Percentiles rank a stretch among this genome's conserved stretches.
Evolutionary conservation across 176 grass and related monocot genomes (phyloP).

Genomic region (Triticum dicoccoides): DNA sequence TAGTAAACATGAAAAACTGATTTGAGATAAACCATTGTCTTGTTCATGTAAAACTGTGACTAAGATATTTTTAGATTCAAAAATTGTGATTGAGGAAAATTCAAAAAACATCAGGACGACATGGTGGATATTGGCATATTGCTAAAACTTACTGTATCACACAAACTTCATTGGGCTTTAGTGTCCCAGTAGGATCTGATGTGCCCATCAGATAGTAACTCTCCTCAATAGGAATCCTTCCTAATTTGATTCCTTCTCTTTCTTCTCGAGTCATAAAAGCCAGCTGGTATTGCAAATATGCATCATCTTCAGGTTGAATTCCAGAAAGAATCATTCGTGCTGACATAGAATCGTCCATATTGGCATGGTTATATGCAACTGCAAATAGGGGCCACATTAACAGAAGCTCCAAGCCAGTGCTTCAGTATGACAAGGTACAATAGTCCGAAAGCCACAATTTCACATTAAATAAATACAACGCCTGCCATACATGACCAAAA

Average conservation of each 20-base stretch:
- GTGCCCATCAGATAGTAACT: conserved; percentile 58
- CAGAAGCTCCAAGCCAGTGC: not conserved
- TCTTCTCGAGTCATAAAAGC: conserved; percentile 24
- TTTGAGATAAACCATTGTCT: not conserved
- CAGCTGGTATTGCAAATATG: conserved; percentile 41
- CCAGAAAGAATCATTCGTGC: conserved; percentile 62
- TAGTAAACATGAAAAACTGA: not conserved
- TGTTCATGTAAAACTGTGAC: not conserved
- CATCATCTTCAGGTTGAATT: conserved; percentile 43
- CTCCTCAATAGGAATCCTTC: conserved; percentile 52
- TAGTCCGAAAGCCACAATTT: not conserved
- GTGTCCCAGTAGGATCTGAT: conserved; percentile 47
- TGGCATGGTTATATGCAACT: conserved; percentile 48
- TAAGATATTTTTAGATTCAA: not conserved
- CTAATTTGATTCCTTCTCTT: conserved; percentile 45
- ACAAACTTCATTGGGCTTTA: conserved; percentile 59
- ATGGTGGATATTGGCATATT: not conserved
- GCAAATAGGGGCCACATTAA: not conserved
- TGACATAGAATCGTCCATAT: conserved; percentile 53
- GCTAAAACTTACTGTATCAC: conserved; percentile 54
- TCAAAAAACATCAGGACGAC: not conserved
- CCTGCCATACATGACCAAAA: not conserved
- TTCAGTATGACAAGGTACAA: not conserved
- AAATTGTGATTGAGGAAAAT: not conserved
- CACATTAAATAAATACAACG: not conserved